Base-by-base conservation (phyloP, 805 yeast genomes). In the Citeromyces nyonsensis region DNA sequence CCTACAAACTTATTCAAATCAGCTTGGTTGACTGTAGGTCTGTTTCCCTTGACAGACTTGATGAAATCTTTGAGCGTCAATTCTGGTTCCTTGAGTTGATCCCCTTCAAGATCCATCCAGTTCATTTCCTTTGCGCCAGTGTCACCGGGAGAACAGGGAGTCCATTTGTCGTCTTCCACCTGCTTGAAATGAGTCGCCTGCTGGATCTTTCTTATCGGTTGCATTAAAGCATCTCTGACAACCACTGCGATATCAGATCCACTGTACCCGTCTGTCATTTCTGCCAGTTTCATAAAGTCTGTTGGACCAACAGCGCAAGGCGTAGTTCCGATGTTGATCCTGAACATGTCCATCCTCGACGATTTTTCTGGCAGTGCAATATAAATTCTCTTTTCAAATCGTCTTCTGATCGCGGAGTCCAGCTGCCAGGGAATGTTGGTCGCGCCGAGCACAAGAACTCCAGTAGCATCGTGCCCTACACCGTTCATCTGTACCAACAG, bases 81-180 rank as follows among this genome's bases (percentile, higher is more conserved):
- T 6, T 73, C 83, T 1, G 99, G 99, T 48, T 91, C 96, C 46
- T 70, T 69, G 34, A 91, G 62, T 53, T 91, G 91, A 44, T 88
- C 88, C 10, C 93, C 79, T 35, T 70, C 91, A 26, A 91, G 70
- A 38, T 84, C 88, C 68, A 81, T 73, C 98, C 98, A 91, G 48
- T 73, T 74, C 83, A 81, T 78, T 49, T 91, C 99, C 27, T 57
- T 52, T 0, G 97, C 95, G 11, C 69, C 82, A 3, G 53, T 49
- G 40, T 82, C 95, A n/a, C 99, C 99, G 0, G 99, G 99, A 0
- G 96, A 85, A 49, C 98, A 91, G 1, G 98, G 98, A 10, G 86
- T 81, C 32, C 72, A 66, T 49, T 72, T 74, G 18, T 52, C 57
- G 11, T 36, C 41, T 1, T 46, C 41, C 8, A 71, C 70, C 38